phyloP scores from a whole-genome alignment of 805 yeast genomes.

The Schizosaccharomyces octosporus region DNA sequence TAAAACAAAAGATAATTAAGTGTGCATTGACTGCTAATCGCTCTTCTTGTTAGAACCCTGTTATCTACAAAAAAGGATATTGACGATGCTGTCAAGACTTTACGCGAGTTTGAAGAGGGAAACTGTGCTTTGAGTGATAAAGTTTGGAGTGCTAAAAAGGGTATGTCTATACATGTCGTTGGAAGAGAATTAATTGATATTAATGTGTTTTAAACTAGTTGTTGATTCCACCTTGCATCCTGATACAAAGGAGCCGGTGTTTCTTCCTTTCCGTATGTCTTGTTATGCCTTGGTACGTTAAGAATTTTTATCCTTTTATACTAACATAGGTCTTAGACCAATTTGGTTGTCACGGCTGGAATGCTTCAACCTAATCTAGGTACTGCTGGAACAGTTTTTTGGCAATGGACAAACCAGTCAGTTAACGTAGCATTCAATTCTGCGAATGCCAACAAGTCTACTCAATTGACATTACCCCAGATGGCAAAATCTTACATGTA shows the following conservation, averaged over 20 bases:
- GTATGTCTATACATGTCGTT: background rate
- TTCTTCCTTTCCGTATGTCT: constrained; percentile 91
- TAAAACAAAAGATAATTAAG: background rate
- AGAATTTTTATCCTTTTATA: background rate
- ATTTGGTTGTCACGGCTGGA: constrained; percentile 85
- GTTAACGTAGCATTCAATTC: constrained; percentile 90
- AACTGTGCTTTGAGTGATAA: constrained; percentile 22
- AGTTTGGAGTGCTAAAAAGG: background rate
- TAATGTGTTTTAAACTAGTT: constrained; percentile 29
- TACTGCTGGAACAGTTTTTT: constrained; percentile 70
- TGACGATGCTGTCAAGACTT: background rate
- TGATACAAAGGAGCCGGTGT: constrained; percentile 71
- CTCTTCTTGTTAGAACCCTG: background rate
- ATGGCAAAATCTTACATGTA: constrained; percentile 53
- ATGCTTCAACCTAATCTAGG: constrained; percentile 92
- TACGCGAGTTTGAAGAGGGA: background rate
- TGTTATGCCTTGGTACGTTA: constrained; percentile 44
- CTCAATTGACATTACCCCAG: constrained; percentile 62
- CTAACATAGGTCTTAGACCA: constrained; percentile 21
- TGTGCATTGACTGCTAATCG: background rate
- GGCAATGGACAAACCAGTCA: constrained; percentile 97
- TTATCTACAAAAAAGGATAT: background rate
- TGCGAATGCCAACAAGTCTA: constrained; percentile 86
- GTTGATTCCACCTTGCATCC: constrained; percentile 89
- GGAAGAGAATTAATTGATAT: too few relatives aligned